Conservation (phyloP, 768 basidiomycete genomes). For the Pleurotus giganteus region DNA sequence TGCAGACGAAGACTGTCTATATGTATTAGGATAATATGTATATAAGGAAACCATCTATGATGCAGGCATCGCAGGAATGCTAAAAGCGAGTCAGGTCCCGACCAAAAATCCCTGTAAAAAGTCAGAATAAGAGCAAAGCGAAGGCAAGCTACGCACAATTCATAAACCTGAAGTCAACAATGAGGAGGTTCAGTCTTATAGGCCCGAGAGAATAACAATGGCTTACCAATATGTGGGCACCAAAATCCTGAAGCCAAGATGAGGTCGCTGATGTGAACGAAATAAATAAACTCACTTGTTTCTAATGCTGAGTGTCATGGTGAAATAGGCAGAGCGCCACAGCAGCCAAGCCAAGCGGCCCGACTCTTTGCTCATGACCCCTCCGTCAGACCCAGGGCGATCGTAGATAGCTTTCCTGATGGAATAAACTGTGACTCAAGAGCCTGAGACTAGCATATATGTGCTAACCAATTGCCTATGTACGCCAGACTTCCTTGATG, state of each 20-base stretch:
- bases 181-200: not conserved
- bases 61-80: constrained; percentile 12
- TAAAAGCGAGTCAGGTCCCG: constrained; percentile 71
- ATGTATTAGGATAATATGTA: not conserved
- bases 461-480: constrained; percentile 66
- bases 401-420: constrained; percentile 77
- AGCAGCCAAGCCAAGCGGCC: constrained; percentile 75
- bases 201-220: constrained; percentile 7
- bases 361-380: constrained; percentile 56
- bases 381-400: constrained; percentile 46
- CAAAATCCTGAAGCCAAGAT: constrained; percentile 42
- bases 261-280: not conserved
- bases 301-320: constrained; percentile 67
- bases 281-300: constrained; percentile 52
- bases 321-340: constrained; percentile 82
- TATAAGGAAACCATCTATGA: not conserved
- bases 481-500: constrained; percentile 79
- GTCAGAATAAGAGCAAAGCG: constrained; percentile 14
- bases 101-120: constrained; percentile 63
- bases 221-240: constrained; percentile 66
- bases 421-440: not conserved
- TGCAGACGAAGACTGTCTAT: not conserved
- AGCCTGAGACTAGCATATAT: not conserved
- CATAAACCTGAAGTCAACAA: constrained; percentile 53
- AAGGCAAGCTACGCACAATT: constrained; percentile 47